These are phyloP conservation scores for Lodderomyces pseudojiufengensis DNA, from an alignment of 1,139 yeast species.

Conservation along the genomic window DNA sequence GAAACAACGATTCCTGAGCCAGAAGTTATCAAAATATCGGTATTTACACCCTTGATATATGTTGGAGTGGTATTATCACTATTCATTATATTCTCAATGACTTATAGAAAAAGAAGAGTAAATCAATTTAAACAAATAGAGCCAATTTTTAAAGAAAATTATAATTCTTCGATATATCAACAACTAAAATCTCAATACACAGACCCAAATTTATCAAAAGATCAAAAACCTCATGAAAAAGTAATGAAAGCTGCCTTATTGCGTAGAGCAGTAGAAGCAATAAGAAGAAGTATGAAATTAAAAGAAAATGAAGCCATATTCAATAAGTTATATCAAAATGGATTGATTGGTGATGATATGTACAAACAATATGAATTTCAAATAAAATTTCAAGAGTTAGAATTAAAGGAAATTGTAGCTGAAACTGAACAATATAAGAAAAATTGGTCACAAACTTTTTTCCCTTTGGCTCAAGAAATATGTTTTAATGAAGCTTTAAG, in stretches of 20 bases:
- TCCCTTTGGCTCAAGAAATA: conserved; percentile 81
- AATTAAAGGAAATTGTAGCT: conserved; percentile 69
- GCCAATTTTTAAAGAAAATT: conserved; percentile 71
- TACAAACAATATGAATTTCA: conserved; percentile 78
- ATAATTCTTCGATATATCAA: conserved; percentile 60
- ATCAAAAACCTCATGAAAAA: conserved; percentile 67
- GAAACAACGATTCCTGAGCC: conserved; percentile 13
- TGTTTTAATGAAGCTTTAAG: conserved; percentile 89
- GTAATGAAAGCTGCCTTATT: conserved; percentile 82
- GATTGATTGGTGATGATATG: conserved; percentile 86
- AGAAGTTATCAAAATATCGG: conserved; percentile 51
- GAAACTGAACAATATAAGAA: conserved; percentile 73
- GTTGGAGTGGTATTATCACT: conserved; percentile 68
- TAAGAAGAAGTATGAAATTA: conserved; percentile 63
- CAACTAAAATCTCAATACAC: conserved; percentile 48
- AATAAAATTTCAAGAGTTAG: conserved; percentile 73
- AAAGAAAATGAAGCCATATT: conserved; percentile 71
- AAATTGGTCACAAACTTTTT: conserved; percentile 77
- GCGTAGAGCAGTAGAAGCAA: conserved; percentile 69
- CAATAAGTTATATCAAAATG: conserved; percentile 73
- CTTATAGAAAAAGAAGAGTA: conserved; percentile 61
- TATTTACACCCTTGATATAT: conserved; percentile 80
- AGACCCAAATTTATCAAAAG: conserved; percentile 39
- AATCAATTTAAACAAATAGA: conserved; percentile 51
- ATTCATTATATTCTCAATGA: conserved; percentile 68